A percentile compares a stretch with the other conserved stretches of the same genome.
Evolutionary conservation across 2,329 filamentous ascomycete species (phyloP).

Genomic region (Corynespora cassiicola): DNA sequence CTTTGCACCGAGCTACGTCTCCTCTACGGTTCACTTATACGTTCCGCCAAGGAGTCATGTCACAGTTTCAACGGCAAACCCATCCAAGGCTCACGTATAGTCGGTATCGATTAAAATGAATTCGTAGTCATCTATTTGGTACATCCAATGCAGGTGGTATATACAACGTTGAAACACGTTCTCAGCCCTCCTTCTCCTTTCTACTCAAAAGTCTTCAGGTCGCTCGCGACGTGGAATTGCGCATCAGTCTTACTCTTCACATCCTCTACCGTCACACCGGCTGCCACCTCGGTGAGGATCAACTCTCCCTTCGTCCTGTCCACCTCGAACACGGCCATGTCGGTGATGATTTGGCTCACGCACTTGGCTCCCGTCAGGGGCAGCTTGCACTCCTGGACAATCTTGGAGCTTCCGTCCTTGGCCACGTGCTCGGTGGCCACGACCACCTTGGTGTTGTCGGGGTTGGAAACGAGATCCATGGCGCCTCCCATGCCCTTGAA

Average conservation of each 20-base stretch:
- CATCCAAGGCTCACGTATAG: too few relatives aligned
- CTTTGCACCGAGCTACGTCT: too few relatives aligned
- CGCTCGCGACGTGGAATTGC: conserved; percentile 77
- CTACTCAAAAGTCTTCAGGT: conserved; percentile 76
- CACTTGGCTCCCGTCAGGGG: conserved; percentile 46
- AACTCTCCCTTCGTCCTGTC: conserved; percentile 69
- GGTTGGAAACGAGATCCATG: conserved; percentile 90
- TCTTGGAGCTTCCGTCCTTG: conserved; percentile 91
- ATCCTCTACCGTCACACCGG: conserved; percentile 86
- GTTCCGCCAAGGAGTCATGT: too few relatives aligned
- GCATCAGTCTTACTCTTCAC: conserved; percentile 87
- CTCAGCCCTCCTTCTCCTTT: neutral
- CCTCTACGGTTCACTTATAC: too few relatives aligned
- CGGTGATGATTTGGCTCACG: conserved; percentile 48
- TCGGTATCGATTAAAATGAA: too few relatives aligned
- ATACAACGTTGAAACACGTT: neutral
- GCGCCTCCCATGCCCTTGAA: conserved; percentile 90
- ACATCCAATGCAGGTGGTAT: conserved; percentile 8
- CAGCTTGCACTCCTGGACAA: conserved; percentile 69
- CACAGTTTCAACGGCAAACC: too few relatives aligned
- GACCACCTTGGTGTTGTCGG: conserved; percentile 82
- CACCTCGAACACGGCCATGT: conserved; percentile 64
- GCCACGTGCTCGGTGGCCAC: conserved; percentile 95
- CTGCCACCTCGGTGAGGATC: conserved; percentile 81
- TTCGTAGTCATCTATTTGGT: too few relatives aligned